These are phyloP conservation scores for Syncephalis plumigaleata DNA, from an alignment of 371 early-diverging fungal genomes.

Conservation along the genomic window DNA sequence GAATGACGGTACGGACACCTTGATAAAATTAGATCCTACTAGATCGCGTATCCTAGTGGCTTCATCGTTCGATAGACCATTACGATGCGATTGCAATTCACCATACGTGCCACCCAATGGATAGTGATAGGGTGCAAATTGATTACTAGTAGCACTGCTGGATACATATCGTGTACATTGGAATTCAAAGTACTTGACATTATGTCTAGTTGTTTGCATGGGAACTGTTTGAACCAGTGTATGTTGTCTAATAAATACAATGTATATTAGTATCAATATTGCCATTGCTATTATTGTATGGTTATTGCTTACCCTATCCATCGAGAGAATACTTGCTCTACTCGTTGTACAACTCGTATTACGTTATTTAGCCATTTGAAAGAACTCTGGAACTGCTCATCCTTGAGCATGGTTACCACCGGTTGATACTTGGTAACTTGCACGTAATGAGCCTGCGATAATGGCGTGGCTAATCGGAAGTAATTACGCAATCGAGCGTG, in stretches of 20 bases:
- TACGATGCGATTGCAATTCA: conserved; percentile 22
- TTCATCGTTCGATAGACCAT: conserved; percentile 32
- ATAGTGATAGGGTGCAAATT: conserved; percentile 35
- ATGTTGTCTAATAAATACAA: conserved; percentile 17
- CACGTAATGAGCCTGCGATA: conserved; percentile 28
- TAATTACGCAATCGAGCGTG: conserved; percentile 30
- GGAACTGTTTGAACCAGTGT: conserved; percentile 19
- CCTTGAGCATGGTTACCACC: conserved; percentile 27
- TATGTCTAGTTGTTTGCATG: conserved; percentile 18
- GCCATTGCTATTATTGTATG: no score
- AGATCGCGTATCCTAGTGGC: conserved; percentile 35
- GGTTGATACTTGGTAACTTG: conserved; percentile 38
- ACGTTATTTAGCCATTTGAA: conserved; percentile 9
- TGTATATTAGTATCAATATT: no score
- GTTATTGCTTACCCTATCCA: no score
- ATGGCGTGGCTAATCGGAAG: conserved; percentile 32
- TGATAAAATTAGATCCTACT: conserved; percentile 51
- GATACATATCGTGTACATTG: conserved; percentile 60
- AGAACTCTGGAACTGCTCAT: no score
- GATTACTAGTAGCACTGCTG: conserved; percentile 10
- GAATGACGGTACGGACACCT: conserved; percentile 35
- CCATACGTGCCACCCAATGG: conserved; percentile 28
- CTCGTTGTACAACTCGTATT: no score
- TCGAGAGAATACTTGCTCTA: no score
- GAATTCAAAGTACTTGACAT: conserved; percentile 41